These are phyloP conservation scores for Suillus ampliporus DNA, from an alignment of 768 basidiomycete genomes.

Conservation along the genomic window DNA sequence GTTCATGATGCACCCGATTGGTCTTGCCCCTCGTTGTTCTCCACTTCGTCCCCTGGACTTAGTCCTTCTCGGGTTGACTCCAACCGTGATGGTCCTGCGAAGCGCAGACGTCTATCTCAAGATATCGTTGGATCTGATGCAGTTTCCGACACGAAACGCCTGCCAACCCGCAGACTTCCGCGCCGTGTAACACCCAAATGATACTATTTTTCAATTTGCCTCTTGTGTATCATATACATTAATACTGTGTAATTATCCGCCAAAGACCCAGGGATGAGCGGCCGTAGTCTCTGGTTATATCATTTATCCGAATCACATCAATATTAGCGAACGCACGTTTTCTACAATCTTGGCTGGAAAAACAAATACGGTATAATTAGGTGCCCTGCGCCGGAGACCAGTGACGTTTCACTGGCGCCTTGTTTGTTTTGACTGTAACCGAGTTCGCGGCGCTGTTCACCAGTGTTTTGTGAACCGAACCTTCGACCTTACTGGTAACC, in stretches of 20 bases:
- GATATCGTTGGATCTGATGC: not conserved
- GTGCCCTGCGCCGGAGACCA: too few species aligned
- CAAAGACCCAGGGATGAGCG: not conserved
- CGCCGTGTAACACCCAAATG: not conserved
- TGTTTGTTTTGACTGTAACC: not conserved
- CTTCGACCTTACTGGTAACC: not conserved
- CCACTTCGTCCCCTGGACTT: not conserved
- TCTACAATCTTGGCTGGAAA: not conserved
- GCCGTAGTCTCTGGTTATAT: not conserved
- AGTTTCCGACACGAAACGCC: not conserved
- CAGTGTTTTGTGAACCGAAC: not conserved
- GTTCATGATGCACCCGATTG: not conserved
- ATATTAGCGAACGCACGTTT: not conserved
- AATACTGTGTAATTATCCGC: not conserved
- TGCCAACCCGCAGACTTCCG: not conserved
- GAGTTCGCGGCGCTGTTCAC: not conserved
- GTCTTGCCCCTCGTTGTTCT: not conserved
- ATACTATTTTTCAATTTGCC: not conserved
- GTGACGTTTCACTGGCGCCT: not conserved
- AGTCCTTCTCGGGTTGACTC: not conserved
- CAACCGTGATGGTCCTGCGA: not conserved
- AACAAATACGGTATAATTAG: too few species aligned
- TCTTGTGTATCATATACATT: not conserved
- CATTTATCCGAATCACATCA: not conserved
- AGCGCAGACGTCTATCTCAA: slow-evolving; percentile 2